Evolutionary conservation across 306 rosid species (phyloP).

Genomic region (Astragalus glycyphyllos): DNA sequence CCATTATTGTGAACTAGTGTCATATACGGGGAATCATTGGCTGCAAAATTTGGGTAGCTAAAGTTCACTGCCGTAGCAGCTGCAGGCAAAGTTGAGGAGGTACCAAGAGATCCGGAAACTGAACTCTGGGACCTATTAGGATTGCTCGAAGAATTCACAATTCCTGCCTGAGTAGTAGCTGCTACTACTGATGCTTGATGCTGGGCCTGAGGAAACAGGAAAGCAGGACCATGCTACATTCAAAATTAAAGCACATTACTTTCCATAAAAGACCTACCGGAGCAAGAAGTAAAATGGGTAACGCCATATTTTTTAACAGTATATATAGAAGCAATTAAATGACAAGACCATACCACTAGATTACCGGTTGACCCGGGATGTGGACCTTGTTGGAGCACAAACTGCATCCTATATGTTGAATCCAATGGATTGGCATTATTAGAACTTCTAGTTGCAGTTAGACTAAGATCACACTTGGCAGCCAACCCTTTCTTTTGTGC

Average conservation of each 20-base stretch:
- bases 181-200: conserved; percentile 54
- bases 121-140: conserved; percentile 52
- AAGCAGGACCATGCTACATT: conserved; percentile 61
- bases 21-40: conserved; percentile 57
- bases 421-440: conserved; percentile 45
- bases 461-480: conserved; percentile 38
- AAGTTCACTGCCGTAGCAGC: conserved; percentile 51
- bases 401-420: conserved; percentile 52
- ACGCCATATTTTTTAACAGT: background rate
- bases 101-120: conserved; percentile 48
- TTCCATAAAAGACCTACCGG: conserved; percentile 3
- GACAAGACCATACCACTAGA: conserved; percentile 58
- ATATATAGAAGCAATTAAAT: conserved; percentile 36
- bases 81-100: conserved; percentile 56
- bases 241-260: conserved; percentile 38
- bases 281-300: conserved; percentile 28
- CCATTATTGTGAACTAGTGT: conserved; percentile 62
- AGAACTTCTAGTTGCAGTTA: conserved; percentile 41
- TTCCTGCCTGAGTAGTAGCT: conserved; percentile 50
- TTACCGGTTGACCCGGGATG: conserved; percentile 43
- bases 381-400: conserved; percentile 52
- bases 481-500: conserved; percentile 43
- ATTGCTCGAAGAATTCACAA: conserved; percentile 44
- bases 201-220: conserved; percentile 50
- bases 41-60: conserved; percentile 51